Evolutionary conservation across 257 asterid genomes (phyloP), one percentile per base, ranked within the genome.

Genomic region (Cruciata laevipes): DNA sequence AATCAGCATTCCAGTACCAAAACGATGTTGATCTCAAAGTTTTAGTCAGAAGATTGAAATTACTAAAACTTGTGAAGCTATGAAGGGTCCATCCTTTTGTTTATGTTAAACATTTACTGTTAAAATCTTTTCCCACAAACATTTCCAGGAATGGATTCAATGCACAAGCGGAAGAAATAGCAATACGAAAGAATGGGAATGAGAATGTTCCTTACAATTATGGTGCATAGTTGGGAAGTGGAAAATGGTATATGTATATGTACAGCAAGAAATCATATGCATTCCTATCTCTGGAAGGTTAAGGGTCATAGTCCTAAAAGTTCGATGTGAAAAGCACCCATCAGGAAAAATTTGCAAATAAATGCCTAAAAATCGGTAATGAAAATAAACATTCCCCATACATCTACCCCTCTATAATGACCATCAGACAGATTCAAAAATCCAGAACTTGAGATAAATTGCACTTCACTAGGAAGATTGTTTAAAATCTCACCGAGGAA

Each of bases 401-500:
- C 10, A 37, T 37, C 13, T 7, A 37, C 40, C 40, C 40, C 42
- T 37, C 20, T 14, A 9, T n/a, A 14, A 24, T 14, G 12, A 35
- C 37, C 6, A 23, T 9, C 32, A 66, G 69, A 44, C 23, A 23
- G 20, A 44, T 47, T 27, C 1, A 16, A 31, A 47, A 40, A 44
- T 44, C 18, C 25, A 44, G 13, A 44, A 65, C 7, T 24, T 25
- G 42, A 60, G 40, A 60, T 44, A n/a, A 20, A 33, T 16, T 40
- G 58, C 4, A 66, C 17, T 27, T 24, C 63, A 52, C 20, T 16
- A 20, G 27, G 53, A 1, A 53, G 61, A 21, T 4, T 21, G 17
- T 32, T 49, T 31, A 55, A 32, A 30, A 72, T 76, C 87, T 73
- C 74, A 91, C 98, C 96, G 69, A 77, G 65, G 96, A 85, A 75